Conservation (phyloP, 768 basidiomycete species). For the Lyophyllum semitale region DNA sequence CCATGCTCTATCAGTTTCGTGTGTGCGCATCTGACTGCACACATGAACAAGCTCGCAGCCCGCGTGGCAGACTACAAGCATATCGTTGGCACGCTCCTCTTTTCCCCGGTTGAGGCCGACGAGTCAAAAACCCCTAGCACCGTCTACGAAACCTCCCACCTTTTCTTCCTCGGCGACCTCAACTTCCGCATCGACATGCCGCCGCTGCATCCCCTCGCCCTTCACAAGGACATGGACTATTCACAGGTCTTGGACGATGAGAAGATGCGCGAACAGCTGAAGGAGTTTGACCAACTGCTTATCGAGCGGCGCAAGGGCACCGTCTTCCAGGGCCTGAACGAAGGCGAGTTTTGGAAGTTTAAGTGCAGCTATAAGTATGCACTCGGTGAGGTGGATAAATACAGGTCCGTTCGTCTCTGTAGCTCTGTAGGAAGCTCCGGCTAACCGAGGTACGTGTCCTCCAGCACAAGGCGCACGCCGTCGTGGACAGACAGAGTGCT, state of each 20-base stretch:
- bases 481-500: constrained; percentile 94
- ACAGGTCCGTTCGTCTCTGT: constrained; percentile 54
- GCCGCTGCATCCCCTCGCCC: constrained; percentile 46
- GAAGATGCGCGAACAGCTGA: constrained; percentile 56
- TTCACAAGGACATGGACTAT: constrained; percentile 34
- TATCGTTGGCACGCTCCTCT: constrained; percentile 81
- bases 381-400: constrained; percentile 80
- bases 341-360: constrained; percentile 88
- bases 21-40: constrained; percentile 88
- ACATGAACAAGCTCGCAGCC: constrained; percentile 60
- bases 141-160: constrained; percentile 83
- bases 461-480: constrained; percentile 70
- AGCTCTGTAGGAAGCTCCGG: not conserved
- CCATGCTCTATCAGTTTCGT: constrained; percentile 54
- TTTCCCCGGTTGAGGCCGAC: constrained; percentile 50
- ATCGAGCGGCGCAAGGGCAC: constrained; percentile 63
- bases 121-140: constrained; percentile 47
- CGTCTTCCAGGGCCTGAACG: constrained; percentile 72
- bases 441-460: not conserved
- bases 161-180: constrained; percentile 92
- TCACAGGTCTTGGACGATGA: constrained; percentile 48
- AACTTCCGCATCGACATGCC: constrained; percentile 86
- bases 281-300: constrained; percentile 73
- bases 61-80: constrained; percentile 80
- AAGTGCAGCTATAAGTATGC: constrained; percentile 91